Evolutionary conservation across 2,329 filamentous ascomycete species (phyloP).

Genomic region (Ophiostoma novo-ulmi): DNA sequence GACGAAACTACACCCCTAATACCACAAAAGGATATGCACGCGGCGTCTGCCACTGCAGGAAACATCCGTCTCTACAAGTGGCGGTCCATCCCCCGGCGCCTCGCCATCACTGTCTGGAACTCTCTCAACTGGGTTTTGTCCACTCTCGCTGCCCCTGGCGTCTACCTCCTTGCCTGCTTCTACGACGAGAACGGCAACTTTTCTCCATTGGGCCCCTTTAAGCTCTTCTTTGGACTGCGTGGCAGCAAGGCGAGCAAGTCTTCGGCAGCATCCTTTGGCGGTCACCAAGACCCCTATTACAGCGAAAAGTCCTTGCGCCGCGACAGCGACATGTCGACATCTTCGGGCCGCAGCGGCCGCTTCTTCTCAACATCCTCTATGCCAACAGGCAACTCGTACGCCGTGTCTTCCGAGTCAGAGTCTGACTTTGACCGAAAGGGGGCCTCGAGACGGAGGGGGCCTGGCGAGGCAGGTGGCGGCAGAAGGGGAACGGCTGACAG

Average conservation of each 20-base stretch:
- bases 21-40: conserved; percentile 27
- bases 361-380: conserved; percentile 44
- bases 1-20: conserved; percentile 70
- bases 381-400: conserved; percentile 46
- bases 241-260: conserved; percentile 20
- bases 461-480: conserved; percentile 3
- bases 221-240: conserved; percentile 54
- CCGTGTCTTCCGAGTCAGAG: conserved; percentile 67
- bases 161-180: conserved; percentile 78
- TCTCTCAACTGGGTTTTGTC: conserved; percentile 74
- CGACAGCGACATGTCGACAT: conserved; percentile 22
- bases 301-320: conserved; percentile 22
- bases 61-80: conserved; percentile 43
- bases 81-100: conserved; percentile 59
- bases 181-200: conserved; percentile 77
- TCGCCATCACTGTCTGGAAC: conserved; percentile 67
- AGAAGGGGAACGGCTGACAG: conserved; percentile 24
- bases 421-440: conserved; percentile 44
- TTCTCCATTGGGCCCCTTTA: conserved; percentile 68
- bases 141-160: conserved; percentile 70
- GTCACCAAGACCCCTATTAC: conserved; percentile 61
- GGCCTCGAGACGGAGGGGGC: conserved; percentile 6
- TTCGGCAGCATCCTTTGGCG: conserved; percentile 60
- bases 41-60: conserved; percentile 23
- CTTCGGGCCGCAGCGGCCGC: conserved; percentile 19